These are phyloP conservation scores for Xylaria digitata DNA, from an alignment of 2,329 filamentous ascomycete genomes.

Conservation along the genomic window DNA sequence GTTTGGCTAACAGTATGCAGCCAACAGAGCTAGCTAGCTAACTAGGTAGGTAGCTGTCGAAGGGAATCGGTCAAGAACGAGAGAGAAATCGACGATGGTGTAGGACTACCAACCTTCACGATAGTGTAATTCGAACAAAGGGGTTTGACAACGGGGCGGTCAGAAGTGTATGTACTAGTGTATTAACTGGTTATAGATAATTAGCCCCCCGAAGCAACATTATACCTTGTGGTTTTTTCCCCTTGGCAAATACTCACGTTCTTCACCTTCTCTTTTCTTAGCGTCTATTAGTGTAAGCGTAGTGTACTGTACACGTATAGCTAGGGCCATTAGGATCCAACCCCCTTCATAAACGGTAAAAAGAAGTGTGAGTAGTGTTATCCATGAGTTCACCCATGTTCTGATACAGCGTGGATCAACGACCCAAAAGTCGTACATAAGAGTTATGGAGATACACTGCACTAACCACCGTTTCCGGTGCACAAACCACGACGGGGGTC, in stretches of 20 bases:
- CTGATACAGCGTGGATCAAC: constrained; percentile 34
- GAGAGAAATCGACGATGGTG: neutral
- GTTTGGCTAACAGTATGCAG: constrained; percentile 23
- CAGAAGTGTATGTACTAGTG: constrained; percentile 11
- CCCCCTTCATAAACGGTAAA: constrained; percentile 25
- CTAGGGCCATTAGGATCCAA: constrained; percentile 5
- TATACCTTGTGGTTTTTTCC: constrained; percentile 9
- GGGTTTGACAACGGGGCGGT: constrained; percentile 12
- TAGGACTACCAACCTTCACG: neutral
- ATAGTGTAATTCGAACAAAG: constrained; percentile 3
- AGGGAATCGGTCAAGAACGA: constrained; percentile 10
- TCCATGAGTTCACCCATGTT: constrained; percentile 33
- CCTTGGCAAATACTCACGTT: neutral
- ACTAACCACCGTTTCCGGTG: constrained; percentile 27
- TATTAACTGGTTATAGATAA: constrained; percentile 12
- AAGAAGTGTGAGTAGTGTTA: constrained; percentile 20
- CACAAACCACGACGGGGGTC: constrained; percentile 24
- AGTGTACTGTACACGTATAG: neutral
- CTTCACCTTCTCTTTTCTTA: neutral
- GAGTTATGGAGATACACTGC: constrained; percentile 19
- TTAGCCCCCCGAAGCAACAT: constrained; percentile 6
- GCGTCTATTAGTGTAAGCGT: neutral
- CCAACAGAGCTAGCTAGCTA: constrained; percentile 8
- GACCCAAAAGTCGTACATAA: constrained; percentile 15
- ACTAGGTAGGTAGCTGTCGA: neutral